A percentile compares a stretch with the other conserved stretches of the same genome.
These are phyloP conservation scores for Suillus ampliporus DNA, from an alignment of 768 basidiomycete species.

Conservation along the genomic window DNA sequence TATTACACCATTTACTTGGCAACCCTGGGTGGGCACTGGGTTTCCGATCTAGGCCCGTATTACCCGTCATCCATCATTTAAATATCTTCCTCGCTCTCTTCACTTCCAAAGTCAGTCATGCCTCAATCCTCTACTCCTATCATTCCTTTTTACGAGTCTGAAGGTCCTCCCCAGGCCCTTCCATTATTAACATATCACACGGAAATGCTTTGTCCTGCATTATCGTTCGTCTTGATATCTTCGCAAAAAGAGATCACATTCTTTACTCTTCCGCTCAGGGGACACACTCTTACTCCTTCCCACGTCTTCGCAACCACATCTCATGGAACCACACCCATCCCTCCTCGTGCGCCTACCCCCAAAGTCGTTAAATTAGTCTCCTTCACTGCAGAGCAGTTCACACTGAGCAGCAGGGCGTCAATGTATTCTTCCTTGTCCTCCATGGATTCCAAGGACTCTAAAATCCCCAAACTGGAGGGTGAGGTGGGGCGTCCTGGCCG, in stretches of 20 bases:
- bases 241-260: not conserved
- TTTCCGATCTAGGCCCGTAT: not conserved
- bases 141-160: not conserved
- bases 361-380: not conserved
- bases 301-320: not conserved
- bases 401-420: not conserved
- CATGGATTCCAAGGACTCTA: not conserved
- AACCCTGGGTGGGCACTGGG: too few relatives aligned
- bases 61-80: too few relatives aligned
- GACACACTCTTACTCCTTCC: not conserved
- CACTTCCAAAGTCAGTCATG: too few relatives aligned
- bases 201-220: not conserved
- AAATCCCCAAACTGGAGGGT: constrained; percentile 16
- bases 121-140: not conserved
- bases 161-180: not conserved
- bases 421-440: not conserved
- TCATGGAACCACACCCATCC: not conserved
- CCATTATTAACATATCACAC: not conserved
- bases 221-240: not conserved
- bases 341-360: not conserved
- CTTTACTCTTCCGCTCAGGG: not conserved
- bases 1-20: too few relatives aligned
- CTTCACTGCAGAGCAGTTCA: not conserved
- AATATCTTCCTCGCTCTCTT: not conserved
- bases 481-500: constrained; percentile 13